Evolutionary conservation across 2,329 filamentous ascomycete genomes (phyloP).

Genomic region (Alternaria sp.): DNA sequence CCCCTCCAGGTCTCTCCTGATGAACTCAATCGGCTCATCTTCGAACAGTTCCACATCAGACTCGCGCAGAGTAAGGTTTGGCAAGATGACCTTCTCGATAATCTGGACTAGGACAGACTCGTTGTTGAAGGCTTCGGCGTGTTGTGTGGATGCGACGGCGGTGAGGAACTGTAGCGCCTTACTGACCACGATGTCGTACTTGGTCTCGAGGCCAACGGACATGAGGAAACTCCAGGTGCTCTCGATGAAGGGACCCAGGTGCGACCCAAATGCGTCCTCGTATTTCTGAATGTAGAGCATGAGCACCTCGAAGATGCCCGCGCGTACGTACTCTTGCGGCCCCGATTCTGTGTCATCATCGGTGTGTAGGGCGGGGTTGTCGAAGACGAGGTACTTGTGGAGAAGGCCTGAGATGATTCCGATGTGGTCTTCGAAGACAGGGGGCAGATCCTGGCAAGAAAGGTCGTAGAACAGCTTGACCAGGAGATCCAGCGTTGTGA

Average conservation of each 20-base stretch:
- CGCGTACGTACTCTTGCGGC: constrained; percentile 83
- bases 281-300: constrained; percentile 94
- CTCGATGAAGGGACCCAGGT: constrained; percentile 83
- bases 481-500: constrained; percentile 84
- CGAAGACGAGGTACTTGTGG: constrained; percentile 91
- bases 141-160: constrained; percentile 77
- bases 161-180: constrained; percentile 94
- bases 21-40: constrained; percentile 98
- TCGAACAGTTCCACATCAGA: constrained; percentile 96
- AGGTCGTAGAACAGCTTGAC: constrained; percentile 95
- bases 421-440: constrained; percentile 91
- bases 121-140: constrained; percentile 85
- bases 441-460: constrained; percentile 95
- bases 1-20: constrained; percentile 90
- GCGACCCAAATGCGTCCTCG: constrained; percentile 86
- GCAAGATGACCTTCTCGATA: constrained; percentile 93
- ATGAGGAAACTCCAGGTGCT: constrained; percentile 93
- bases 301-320: constrained; percentile 89
- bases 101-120: constrained; percentile 81
- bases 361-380: constrained; percentile 80
- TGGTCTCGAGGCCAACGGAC: constrained; percentile 82
- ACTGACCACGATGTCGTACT: constrained; percentile 94
- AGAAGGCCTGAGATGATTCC: constrained; percentile 76
- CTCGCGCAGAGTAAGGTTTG: constrained; percentile 89
- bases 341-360: constrained; percentile 91